Evolutionary conservation across 2,329 filamentous ascomycete genomes (phyloP), one percentile per base, ranked within the genome.

Genomic region (Colletotrichum plurivorum): DNA sequence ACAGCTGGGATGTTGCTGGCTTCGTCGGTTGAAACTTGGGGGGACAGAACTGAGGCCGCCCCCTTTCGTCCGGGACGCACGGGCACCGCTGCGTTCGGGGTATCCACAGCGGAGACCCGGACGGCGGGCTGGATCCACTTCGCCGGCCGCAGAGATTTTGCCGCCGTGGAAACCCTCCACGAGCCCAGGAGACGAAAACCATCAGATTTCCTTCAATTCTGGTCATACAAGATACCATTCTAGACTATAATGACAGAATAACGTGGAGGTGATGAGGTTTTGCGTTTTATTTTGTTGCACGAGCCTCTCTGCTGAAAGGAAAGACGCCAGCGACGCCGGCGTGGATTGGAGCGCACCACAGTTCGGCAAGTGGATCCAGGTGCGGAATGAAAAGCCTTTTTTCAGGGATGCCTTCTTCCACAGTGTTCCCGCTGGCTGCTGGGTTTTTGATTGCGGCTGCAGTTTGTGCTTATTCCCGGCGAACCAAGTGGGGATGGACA

Each of bases 21-120:
- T 46, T 10, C 36, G 49, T 60, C 66, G 55, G 66, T 39, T 66
- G 3, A 3, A 22, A 22, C 20, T 22, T 22, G 20, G 20, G 20
- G 43, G 5, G 22, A 45, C 12, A n/a, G 8, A 15, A 15, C 25
- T 36, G 41, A 51, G 45, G 52, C 43, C 39, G 12, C 16, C 51
- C 64, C 65, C 62, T 60, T 66, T 69, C 66, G 61, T 66, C 66
- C 66, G 66, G 66, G 54, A 68, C 41, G 65, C 66, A 65, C 54
- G 27, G 41, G 15, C 43, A 16, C 4, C 54, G 41, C 54, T 54
- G 61, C n/a, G 5, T 27, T 1, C 7, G n/a, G 20, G 64, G 58
- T 27, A 16, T 6, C 39, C 15, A 36, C 22, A 16, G 59, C 45
- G 58, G 64, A 39, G 15, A 49, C 62, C 53, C 53, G 65, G 53